A percentile compares a stretch with the other conserved stretches of the same genome.
phyloP scores from a whole-genome alignment of 768 basidiomycete genomes.

The Leccinum boreale region DNA sequence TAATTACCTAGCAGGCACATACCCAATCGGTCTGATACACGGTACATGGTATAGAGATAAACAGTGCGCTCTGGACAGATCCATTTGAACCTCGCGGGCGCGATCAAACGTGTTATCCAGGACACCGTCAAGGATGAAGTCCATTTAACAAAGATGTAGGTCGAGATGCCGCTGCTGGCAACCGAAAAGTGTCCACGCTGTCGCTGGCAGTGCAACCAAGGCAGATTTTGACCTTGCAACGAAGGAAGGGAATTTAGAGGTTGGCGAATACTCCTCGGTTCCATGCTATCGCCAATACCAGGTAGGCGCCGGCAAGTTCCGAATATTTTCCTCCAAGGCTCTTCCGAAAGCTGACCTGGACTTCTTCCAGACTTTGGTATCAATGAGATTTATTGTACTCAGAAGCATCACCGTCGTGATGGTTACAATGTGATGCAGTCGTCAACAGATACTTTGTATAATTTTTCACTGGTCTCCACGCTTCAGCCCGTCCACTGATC shows the following conservation, averaged over 20 bases:
- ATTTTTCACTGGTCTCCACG: constrained; percentile 1
- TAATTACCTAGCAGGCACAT: constrained; percentile 2
- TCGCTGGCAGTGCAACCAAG: constrained; percentile 4
- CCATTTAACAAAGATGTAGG: constrained; percentile 6
- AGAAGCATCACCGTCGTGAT: constrained; percentile 26
- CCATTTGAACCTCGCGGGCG: constrained; percentile 11
- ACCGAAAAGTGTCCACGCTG: background rate
- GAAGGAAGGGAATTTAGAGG: constrained; percentile 19
- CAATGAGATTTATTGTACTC: constrained; percentile 23
- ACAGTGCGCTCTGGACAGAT: constrained; percentile 18
- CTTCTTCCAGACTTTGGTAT: constrained; percentile 26
- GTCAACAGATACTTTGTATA: constrained; percentile 4
- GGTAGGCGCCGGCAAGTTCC: constrained; percentile 23
- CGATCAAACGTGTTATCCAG: constrained; percentile 11
- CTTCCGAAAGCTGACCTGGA: constrained; percentile 10
- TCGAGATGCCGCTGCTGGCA: constrained; percentile 13
- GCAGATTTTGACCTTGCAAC: constrained; percentile 21
- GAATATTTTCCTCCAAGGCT: constrained; percentile 11
- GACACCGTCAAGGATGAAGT: constrained; percentile 9
- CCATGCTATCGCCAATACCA: constrained; percentile 9
- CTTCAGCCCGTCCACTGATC: background rate
- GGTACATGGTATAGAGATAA: constrained; percentile 17
- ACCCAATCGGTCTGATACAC: constrained; percentile 3
- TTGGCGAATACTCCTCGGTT: constrained; percentile 14
- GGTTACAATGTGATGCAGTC: constrained; percentile 23